Base-by-base conservation (phyloP, 495 filamentous ascomycete species). In the Thozetella sp. region DNA sequence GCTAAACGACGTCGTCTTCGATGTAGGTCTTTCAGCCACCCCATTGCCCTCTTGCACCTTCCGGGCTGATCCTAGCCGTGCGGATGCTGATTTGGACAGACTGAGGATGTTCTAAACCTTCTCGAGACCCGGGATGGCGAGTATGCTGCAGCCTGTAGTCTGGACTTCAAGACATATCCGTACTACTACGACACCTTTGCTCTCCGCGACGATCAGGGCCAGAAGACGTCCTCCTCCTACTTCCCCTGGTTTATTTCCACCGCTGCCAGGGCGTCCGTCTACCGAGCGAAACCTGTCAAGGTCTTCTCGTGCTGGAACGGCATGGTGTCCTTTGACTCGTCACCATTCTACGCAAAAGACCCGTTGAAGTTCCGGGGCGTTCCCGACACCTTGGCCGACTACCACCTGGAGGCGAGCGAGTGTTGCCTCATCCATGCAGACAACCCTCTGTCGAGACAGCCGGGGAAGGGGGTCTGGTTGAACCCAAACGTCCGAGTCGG, bases 251-350 rank as follows among this genome's bases (percentile, higher is more conserved):
- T 97, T 65, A 78, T 81, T 25, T 81, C 88, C 2, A 63, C 73
- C 0, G 69, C 67, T 15, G 91, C 91, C 11, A 78, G 86, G 30
- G 66, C 80, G 11, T 85, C 89, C 0, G 74, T 92, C 25, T 72
- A 80, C 24, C 64, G 61, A 3, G 77, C 82, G 60, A 60, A 72
- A 2, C 86, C 90, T 0, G 81, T 93, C 6, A 88, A 86, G 1
- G 91, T 96, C 0, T 73, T 70, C 25, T 90, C 87, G 57, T 96
- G 92, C 71, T 96, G 92, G 92, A 95, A 95, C 55, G 91, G 92
- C 46, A 88, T 94, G 79, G 87, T 62, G 70, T 62, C 19, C 63
- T 73, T 43, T 54, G 55, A 19, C 24, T 37, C 68, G 22, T 61
- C 58, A 23, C 34, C 22, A 2, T 22, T 30, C 25, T 53, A 22